Evolutionary conservation across 805 yeast species (phyloP), one percentile per base, ranked within the genome.

Genomic region (Lipomyces anomalus): DNA sequence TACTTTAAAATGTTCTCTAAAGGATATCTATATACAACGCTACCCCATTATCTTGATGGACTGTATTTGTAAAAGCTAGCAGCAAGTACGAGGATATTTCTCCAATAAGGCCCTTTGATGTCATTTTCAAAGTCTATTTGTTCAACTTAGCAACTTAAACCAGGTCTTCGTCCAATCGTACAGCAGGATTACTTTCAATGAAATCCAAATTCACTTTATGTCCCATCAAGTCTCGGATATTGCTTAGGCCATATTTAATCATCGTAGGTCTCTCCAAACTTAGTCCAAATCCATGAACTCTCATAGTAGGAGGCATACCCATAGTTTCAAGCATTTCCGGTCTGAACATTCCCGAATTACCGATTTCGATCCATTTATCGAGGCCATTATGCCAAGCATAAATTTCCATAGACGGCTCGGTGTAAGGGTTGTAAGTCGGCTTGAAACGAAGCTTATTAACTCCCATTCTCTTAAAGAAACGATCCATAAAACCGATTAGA

Each of bases 311-410:
- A 49, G 98, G 98, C 62, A 92, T 76, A 29, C 99, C 99, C 97
- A 92, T 90, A 37, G 95, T 72, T 71, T 88, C 96, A 65, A 94
- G 75, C 99, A 92, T 92, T 71, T 92, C 99, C 11, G 99, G 98
- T 71, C 99, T 82, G 76, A 92, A 92, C 95, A 92, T 84, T 67
- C 99, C 99, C 17, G 97, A 88, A 75, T 92, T 92, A 67, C 99
- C 99, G 61, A 92, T 90, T 74, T 92, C 99, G 53, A 92, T 98
- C 98, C 98, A 94, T 67, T 87, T 92, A 58, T 76, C 81, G 60
- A 92, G 76, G 41, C 96, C 96, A 59, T 79, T 81, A 70, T 92
- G 99, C 84, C 86, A 92, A 40, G 97, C 92, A 67, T 83, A 92
- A 57, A 92, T 92, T 73, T 92, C 99, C 78, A 92, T 78, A 5